A percentile compares a stretch with the other conserved stretches of the same genome.
Conservation (phyloP, 805 yeast species). For the Cephaloascus albidus region DNA sequence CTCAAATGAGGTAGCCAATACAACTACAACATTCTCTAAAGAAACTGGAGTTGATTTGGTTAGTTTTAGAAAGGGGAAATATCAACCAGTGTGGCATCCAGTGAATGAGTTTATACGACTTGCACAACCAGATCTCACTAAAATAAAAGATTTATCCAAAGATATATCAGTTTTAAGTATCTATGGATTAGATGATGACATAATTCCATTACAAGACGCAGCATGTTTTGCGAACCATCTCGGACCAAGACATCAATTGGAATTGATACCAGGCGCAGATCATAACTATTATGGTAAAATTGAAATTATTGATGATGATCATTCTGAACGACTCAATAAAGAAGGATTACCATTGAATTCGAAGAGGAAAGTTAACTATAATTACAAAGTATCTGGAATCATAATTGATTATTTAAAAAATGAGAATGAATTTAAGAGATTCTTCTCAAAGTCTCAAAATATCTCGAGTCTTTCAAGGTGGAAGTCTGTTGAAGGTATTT, state of each 20-base stretch:
- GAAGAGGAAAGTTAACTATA: conserved; percentile 48
- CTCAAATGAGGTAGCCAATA: conserved; percentile 19
- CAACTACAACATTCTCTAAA: too few species aligned
- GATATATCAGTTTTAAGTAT: conserved; percentile 52
- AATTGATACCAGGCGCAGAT: conserved; percentile 59
- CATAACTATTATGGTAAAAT: conserved; percentile 66
- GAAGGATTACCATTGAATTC: conserved; percentile 31
- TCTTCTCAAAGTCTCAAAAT: conserved; percentile 22
- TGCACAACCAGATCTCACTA: conserved; percentile 34
- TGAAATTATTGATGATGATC: conserved; percentile 22
- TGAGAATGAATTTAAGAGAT: conserved; percentile 43
- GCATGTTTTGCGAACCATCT: conserved; percentile 49
- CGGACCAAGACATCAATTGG: conserved; percentile 46
- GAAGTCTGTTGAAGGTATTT: conserved; percentile 56
- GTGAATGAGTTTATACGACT: conserved; percentile 41
- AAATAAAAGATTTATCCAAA: conserved; percentile 28
- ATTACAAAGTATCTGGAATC: conserved; percentile 36
- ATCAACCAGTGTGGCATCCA: conserved; percentile 31
- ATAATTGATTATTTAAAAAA: conserved; percentile 41
- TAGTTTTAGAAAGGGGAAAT: conserved; percentile 43
- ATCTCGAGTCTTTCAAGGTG: conserved; percentile 43
- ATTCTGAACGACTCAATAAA: conserved; percentile 24
- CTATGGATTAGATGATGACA: conserved; percentile 60
- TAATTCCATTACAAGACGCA: conserved; percentile 59
- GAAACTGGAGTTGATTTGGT: conserved; percentile 29